Percentiles rank a stretch among this genome's conserved stretches.
phyloP scores from a whole-genome alignment of 176 grass and related monocot genomes.

The Hsuehochloa calcarea region DNA sequence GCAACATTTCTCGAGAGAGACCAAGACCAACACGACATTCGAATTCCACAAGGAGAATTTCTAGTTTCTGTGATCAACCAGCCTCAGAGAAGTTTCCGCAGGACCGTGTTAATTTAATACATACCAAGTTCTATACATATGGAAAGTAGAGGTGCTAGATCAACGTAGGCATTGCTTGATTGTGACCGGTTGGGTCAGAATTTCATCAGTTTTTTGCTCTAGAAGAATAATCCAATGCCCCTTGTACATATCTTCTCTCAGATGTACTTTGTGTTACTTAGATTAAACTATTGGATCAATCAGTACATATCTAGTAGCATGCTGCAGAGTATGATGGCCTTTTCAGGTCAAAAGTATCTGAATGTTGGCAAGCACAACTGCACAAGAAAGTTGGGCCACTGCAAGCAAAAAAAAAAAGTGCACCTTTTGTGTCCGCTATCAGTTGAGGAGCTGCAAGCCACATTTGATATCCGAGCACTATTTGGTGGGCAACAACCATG shows the following conservation, averaged over 20 bases:
- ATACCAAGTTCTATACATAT: constrained; percentile 26
- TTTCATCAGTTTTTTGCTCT: constrained; percentile 36
- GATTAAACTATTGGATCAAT: constrained; percentile 18
- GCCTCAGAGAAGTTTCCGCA: constrained; percentile 20
- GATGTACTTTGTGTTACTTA: constrained; percentile 12
- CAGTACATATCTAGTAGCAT: constrained; percentile 2
- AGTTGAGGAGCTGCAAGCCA: neutral
- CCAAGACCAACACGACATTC: constrained; percentile 79
- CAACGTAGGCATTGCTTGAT: constrained; percentile 49
- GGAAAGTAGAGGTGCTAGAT: constrained; percentile 33
- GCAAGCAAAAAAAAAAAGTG: constrained; percentile 11
- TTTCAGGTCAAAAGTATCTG: constrained; percentile 22
- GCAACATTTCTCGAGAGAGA: constrained; percentile 74
- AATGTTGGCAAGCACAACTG: constrained; percentile 17
- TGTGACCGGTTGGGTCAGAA: constrained; percentile 18
- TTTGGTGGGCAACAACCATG: constrained; percentile 30
- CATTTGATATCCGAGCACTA: constrained; percentile 26
- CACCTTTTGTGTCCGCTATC: constrained; percentile 15
- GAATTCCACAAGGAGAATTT: constrained; percentile 98
- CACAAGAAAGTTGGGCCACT: constrained; percentile 19
- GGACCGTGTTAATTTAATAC: constrained; percentile 26
- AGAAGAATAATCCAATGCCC: constrained; percentile 41
- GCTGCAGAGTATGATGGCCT: constrained; percentile 32
- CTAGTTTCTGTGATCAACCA: constrained; percentile 21
- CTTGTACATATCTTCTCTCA: constrained; percentile 36